Evolutionary conservation across 768 basidiomycete genomes (phyloP).

Genomic region (Megacollybia marginata): DNA sequence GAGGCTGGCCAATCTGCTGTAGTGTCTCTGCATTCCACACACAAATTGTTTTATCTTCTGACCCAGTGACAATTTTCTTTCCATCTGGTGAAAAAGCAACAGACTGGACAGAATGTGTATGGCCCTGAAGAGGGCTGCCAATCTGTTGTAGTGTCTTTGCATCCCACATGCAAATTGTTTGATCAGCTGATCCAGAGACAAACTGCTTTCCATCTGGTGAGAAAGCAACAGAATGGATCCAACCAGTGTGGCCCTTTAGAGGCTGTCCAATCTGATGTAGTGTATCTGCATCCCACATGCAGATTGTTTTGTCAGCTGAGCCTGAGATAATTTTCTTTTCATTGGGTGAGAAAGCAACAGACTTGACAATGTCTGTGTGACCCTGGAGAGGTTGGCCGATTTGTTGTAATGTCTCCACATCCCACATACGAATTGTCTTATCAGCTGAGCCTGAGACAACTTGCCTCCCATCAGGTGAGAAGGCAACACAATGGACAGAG

Average conservation of each 20-base stretch:
- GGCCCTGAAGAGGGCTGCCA: conserved; percentile 1
- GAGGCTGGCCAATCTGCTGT: no score
- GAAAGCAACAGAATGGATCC: neutral
- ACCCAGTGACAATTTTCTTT: conserved; percentile 18
- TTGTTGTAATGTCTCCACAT: no score
- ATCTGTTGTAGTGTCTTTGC: neutral
- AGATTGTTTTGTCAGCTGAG: neutral
- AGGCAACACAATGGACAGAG: no score
- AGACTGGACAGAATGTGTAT: conserved; percentile 4
- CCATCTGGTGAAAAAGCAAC: conserved; percentile 22
- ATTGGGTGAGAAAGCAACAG: conserved; percentile 21
- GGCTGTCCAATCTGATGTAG: no score
- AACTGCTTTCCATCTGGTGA: neutral
- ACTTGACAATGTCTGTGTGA: no score
- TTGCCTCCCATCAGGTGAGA: no score
- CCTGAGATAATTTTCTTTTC: conserved; percentile 15
- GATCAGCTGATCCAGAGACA: neutral
- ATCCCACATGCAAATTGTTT: conserved; percentile 11
- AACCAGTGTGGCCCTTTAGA: neutral
- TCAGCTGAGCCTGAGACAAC: no score
- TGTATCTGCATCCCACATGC: no score
- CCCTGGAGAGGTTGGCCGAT: no score
- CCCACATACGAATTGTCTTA: no score
- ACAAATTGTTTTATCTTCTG: conserved; percentile 16
- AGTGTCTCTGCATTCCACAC: conserved; percentile 20